These are phyloP conservation scores for Lactarius evosmus DNA, from an alignment of 768 basidiomycete species.

Conservation along the genomic window DNA sequence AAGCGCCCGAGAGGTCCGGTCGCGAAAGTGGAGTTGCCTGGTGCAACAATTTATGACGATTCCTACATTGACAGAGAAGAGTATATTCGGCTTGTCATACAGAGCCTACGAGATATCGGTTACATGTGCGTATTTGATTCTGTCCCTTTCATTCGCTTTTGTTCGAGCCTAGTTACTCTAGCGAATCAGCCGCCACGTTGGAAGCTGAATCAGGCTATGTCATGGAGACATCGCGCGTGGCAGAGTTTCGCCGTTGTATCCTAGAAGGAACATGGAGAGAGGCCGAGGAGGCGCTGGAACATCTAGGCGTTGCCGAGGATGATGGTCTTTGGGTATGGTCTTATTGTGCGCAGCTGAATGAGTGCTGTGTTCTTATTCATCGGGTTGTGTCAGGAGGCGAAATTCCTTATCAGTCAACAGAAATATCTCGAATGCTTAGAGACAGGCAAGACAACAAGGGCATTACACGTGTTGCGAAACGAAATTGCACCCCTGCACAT, in stretches of 20 bases:
- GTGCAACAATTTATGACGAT: conserved; percentile 74
- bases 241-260: conserved; percentile 76
- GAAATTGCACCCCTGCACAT: conserved; percentile 82
- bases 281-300: conserved; percentile 65
- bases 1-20: conserved; percentile 51
- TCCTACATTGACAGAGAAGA: conserved; percentile 83
- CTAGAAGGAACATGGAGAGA: conserved; percentile 77
- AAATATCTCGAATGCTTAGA: conserved; percentile 95
- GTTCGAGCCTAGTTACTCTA: conserved; percentile 37
- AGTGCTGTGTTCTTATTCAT: conserved; percentile 7
- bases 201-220: conserved; percentile 92
- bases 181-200: conserved; percentile 83
- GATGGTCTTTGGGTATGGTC: conserved; percentile 64
- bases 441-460: conserved; percentile 70
- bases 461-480: conserved; percentile 80
- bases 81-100: conserved; percentile 83
- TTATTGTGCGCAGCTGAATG: conserved; percentile 2
- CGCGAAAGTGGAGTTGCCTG: conserved; percentile 63
- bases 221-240: conserved; percentile 73
- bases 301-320: conserved; percentile 65
- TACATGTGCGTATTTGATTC: conserved; percentile 41
- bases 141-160: background rate
- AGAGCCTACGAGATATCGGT: conserved; percentile 86
- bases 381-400: conserved; percentile 56
- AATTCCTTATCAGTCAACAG: conserved; percentile 88